Conservation (phyloP, 495 filamentous ascomycete genomes). For the Zalerion maritima region DNA sequence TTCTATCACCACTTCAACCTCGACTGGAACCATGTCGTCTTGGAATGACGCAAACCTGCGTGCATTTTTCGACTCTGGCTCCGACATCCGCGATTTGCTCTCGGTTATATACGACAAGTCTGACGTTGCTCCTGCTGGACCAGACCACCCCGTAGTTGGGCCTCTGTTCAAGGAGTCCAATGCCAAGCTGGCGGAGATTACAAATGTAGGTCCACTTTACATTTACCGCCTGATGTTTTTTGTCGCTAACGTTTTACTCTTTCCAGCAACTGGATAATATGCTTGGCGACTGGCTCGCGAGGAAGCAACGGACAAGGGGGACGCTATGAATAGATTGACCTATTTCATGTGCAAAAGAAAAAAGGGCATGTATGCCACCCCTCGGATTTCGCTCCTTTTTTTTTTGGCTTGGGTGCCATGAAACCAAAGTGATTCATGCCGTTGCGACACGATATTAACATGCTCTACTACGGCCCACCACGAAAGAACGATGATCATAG, state of each 20-base stretch:
- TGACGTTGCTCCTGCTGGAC: constrained; percentile 55
- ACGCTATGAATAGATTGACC: constrained; percentile 15
- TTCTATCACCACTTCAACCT: constrained; percentile 29
- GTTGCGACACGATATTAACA: no score
- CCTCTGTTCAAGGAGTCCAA: constrained; percentile 76
- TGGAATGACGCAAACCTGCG: constrained; percentile 81
- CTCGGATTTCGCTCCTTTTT: no score
- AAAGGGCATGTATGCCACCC: constrained; percentile 9
- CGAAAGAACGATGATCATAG: no score
- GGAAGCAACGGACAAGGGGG: constrained; percentile 40
- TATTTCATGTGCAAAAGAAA: constrained; percentile 8
- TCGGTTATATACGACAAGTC: constrained; percentile 84
- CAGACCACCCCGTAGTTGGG: constrained; percentile 71
- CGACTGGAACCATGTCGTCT: constrained; percentile 28
- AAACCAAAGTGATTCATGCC: no score
- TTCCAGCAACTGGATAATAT: constrained; percentile 62
- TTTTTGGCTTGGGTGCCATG: no score
- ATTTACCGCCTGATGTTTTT: constrained; percentile 1
- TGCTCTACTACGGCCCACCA: no score
- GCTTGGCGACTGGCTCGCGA: constrained; percentile 66
- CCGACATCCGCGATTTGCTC: constrained; percentile 81
- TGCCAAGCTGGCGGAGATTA: constrained; percentile 65
- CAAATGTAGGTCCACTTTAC: constrained; percentile 36
- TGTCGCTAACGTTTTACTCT: constrained; percentile 11
- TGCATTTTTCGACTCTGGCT: constrained; percentile 81